phyloP scores from a whole-genome alignment of 2,329 filamentous ascomycete genomes.

The Colletotrichum graminicola region DNA sequence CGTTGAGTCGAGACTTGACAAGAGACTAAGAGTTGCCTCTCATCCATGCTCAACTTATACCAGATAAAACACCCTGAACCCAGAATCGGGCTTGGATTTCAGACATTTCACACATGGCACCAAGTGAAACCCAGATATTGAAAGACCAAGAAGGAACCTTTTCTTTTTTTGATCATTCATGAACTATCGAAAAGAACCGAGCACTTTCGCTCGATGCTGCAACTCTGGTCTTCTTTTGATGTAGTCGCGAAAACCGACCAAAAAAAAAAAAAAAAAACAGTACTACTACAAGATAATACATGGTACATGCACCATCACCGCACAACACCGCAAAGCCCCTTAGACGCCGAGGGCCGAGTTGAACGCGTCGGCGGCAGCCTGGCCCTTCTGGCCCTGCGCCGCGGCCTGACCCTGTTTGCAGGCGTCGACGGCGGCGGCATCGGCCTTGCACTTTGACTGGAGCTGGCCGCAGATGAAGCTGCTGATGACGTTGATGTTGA shows the following conservation, averaged over 20 bases:
- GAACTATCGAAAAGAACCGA: neutral
- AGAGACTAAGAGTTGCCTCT: too few relatives aligned
- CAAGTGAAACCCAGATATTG: too few relatives aligned
- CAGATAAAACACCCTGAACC: too few relatives aligned
- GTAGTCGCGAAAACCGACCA: neutral
- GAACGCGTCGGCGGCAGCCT: slow-evolving; percentile 46
- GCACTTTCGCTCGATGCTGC: neutral
- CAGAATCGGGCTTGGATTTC: neutral
- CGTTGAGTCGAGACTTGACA: neutral
- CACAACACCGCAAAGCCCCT: neutral
- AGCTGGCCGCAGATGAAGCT: slow-evolving; percentile 62
- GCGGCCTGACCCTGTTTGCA: slow-evolving; percentile 44
- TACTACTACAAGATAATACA: neutral
- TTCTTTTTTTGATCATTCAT: slow-evolving; percentile 2
- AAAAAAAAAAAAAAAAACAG: neutral
- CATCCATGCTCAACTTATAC: neutral
- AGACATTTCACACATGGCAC: neutral
- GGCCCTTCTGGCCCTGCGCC: slow-evolving; percentile 43
- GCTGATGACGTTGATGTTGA: slow-evolving; percentile 55
- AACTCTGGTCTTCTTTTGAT: neutral
- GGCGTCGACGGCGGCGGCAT: slow-evolving; percentile 41
- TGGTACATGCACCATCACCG: neutral
- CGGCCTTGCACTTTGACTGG: slow-evolving; percentile 46
- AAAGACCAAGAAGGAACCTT: neutral
- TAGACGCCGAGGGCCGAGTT: slow-evolving; percentile 42